phyloP scores from a whole-genome alignment of 1,284 basidiomycete genomes.

The Leccinum huronense region DNA sequence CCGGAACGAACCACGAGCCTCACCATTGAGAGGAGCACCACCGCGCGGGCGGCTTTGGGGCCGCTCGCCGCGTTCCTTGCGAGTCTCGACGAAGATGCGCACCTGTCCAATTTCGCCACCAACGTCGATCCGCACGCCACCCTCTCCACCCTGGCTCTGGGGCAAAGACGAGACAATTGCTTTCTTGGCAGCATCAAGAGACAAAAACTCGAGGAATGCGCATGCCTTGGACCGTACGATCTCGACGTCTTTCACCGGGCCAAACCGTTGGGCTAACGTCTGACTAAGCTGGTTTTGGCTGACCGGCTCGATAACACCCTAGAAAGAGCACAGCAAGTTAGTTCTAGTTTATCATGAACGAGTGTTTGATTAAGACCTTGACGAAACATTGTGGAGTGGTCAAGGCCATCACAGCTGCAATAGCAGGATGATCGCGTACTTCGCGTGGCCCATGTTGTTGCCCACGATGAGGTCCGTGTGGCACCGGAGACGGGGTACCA shows the following conservation, averaged over 20 bases:
- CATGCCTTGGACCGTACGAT: slow-evolving; percentile 88
- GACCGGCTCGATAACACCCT: slow-evolving; percentile 78
- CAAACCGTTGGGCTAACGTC: slow-evolving; percentile 71
- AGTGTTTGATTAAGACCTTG: slow-evolving; percentile 56
- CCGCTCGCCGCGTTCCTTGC: slow-evolving; percentile 84
- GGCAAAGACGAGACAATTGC: slow-evolving; percentile 79
- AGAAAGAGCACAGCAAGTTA: slow-evolving; percentile 4
- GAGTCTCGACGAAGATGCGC: slow-evolving; percentile 79
- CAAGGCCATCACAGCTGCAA: slow-evolving; percentile 58
- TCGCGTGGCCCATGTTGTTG: slow-evolving; percentile 29
- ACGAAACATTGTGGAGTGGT: slow-evolving; percentile 81
- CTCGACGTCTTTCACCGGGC: slow-evolving; percentile 85
- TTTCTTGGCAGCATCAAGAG: slow-evolving; percentile 76
- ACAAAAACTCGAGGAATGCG: slow-evolving; percentile 90
- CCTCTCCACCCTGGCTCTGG: slow-evolving; percentile 73
- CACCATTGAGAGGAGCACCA: slow-evolving; percentile 44
- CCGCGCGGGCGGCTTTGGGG: slow-evolving; percentile 51
- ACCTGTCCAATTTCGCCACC: slow-evolving; percentile 50
- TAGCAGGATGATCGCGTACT: slow-evolving; percentile 42
- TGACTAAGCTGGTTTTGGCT: slow-evolving; percentile 58
- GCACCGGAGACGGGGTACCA: slow-evolving; percentile 51
- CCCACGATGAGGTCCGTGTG: slow-evolving; percentile 36
- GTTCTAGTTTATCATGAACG: slow-evolving; percentile 6
- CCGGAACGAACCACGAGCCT: slow-evolving; percentile 40
- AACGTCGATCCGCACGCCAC: slow-evolving; percentile 77